Conservation (phyloP, 176 grass and related monocot species). For the Triticum aestivum region IWGSC_CS_RefSeq_v2.1 NC_057803.1:600907086-600907585, state of each 20-base stretch:
- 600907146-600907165: rapidly evolving
- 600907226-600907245: neutral
- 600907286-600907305: conserved; percentile 29
- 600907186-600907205: neutral
- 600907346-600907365: neutral
- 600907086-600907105: neutral
- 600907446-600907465: neutral
- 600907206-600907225: conserved; percentile 24
- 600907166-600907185: neutral
- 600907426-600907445: neutral
- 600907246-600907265: too few relatives aligned
- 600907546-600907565: neutral
- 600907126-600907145: neutral
- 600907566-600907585: neutral
- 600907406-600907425: neutral
- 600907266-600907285: neutral
- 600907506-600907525: neutral
- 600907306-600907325: neutral
- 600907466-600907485: rapidly evolving
- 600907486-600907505: neutral
- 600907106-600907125: neutral
- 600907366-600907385: neutral
- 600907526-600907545: neutral
- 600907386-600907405: neutral
- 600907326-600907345: neutral